Evolutionary conservation across 2,329 filamentous ascomycete species (phyloP), one percentile per base, ranked within the genome.

Genomic region (Thelonectria discophora): DNA sequence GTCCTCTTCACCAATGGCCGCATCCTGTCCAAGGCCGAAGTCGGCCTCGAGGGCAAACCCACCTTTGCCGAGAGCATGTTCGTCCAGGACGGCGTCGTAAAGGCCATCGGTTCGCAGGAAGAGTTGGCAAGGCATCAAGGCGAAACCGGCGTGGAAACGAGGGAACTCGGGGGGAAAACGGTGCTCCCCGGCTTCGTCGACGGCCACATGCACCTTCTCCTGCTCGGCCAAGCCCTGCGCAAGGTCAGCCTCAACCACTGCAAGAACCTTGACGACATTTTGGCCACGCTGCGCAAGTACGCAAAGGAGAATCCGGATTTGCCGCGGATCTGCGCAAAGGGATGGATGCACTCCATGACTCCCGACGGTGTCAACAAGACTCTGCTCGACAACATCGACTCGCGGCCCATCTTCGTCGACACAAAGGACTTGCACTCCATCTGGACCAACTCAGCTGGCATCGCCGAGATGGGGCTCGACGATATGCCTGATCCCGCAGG

Each of bases 171-270:
- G 1, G 75, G 77, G 1, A 70, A 69, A 20, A 78, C 77, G 1
- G 74, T 87, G 3, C 75, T 87, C 2, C 84, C 85, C 0, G 80
- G 84, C 13, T 87, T 87, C 73, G 81, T 87, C 40, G 85, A 87
- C 60, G 84, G 82, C 6, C 85, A 87, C 62, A 79, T 86, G 73
- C 85, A 87, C 67, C 77, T 87, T 10, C 76, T 87, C 0, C 75
- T 84, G 10, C 76, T 86, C 0, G 85, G 84, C 1, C 83, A 86
- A 63, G 81, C 83, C 0, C 76, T 87, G 17, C 79, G 76, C 27
- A 86, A 86, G 68, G 76, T 85, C 18, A 75, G 77, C 20, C 73
- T 87, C 1, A 79, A 82, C 18, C 73, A 76, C 15, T 86, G 84
- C 70, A 78, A 78, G 63, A 77, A 74, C 48, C 69, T 86, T 1